Evolutionary conservation across 1,284 basidiomycete species (phyloP).

Genomic region (Cryptococcus maquisensis): DNA sequence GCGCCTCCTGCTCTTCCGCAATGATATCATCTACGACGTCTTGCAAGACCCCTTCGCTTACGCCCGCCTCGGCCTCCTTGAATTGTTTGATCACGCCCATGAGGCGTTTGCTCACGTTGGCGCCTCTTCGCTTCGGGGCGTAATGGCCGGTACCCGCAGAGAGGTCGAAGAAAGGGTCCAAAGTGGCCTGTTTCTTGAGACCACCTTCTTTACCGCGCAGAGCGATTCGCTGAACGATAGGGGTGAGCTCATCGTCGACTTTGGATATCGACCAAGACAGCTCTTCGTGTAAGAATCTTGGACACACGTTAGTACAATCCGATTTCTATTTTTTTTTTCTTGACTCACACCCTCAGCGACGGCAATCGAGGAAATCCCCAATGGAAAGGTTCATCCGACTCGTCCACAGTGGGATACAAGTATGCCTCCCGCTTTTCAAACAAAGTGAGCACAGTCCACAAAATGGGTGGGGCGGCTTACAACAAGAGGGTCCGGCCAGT

Average conservation of each 20-base stretch:
- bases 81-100: slow-evolving; percentile 85
- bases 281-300: slow-evolving; percentile 72
- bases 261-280: slow-evolving; percentile 81
- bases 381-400: slow-evolving; percentile 88
- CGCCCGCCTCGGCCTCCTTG: slow-evolving; percentile 54
- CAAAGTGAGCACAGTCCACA: slow-evolving; percentile 1
- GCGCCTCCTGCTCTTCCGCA: slow-evolving; percentile 22
- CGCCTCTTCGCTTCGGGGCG: slow-evolving; percentile 64
- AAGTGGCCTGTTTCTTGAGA: slow-evolving; percentile 57
- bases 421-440: slow-evolving; percentile 81
- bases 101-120: slow-evolving; percentile 68
- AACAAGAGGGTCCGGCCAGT: slow-evolving; percentile 90
- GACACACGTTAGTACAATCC: slow-evolving; percentile 1
- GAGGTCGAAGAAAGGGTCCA: slow-evolving; percentile 56
- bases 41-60: slow-evolving; percentile 21
- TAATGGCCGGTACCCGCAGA: slow-evolving; percentile 55
- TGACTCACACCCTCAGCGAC: slow-evolving; percentile 68
- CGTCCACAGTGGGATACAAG: slow-evolving; percentile 81
- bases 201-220: slow-evolving; percentile 68
- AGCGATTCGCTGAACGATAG: slow-evolving; percentile 87
- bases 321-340: neutral
- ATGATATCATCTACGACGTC: slow-evolving; percentile 44
- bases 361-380: slow-evolving; percentile 97
- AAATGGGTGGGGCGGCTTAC: slow-evolving; percentile 51
- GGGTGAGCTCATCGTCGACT: slow-evolving; percentile 85